A percentile compares a stretch with the other conserved stretches of the same genome.
phyloP scores from a whole-genome alignment of 2,329 filamentous ascomycete genomes.

The Atkinsonella texensis region DNA sequence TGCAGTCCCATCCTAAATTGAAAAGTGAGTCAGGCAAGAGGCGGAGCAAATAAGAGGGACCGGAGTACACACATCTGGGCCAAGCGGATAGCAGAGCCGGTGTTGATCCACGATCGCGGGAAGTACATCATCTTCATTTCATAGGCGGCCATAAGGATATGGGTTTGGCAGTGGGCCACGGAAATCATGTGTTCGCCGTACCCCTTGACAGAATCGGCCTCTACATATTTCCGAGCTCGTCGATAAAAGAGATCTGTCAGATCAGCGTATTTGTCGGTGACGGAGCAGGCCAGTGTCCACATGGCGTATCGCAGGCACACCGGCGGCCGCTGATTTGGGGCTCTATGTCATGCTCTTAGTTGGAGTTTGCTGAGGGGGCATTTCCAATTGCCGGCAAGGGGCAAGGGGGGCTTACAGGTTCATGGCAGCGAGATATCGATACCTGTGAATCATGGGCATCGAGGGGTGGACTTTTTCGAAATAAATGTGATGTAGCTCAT shows the following conservation, averaged over 20 bases:
- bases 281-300: conserved; percentile 85
- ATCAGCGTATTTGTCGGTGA: conserved; percentile 67
- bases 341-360: conserved; percentile 25
- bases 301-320: conserved; percentile 86
- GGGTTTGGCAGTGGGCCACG: conserved; percentile 75
- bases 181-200: conserved; percentile 84
- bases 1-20: conserved; percentile 73
- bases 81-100: conserved; percentile 68
- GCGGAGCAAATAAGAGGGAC: conserved; percentile 13
- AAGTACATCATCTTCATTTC: conserved; percentile 99
- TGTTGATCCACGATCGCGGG: conserved; percentile 87
- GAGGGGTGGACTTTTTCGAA: conserved; percentile 86
- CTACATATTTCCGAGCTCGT: conserved; percentile 77
- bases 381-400: too few species aligned
- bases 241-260: conserved; percentile 85
- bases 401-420: conserved; percentile 59
- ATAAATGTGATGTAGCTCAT: conserved; percentile 81
- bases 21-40: background rate
- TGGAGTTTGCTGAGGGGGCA: background rate
- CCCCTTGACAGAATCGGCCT: conserved; percentile 81
- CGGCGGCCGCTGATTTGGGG: conserved; percentile 75
- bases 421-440: conserved; percentile 78
- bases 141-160: conserved; percentile 66
- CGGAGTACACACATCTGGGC: conserved; percentile 57
- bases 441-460: conserved; percentile 78